Evolutionary conservation across 306 rosid genomes (phyloP).

Genomic region (Datisca glomerata): DNA sequence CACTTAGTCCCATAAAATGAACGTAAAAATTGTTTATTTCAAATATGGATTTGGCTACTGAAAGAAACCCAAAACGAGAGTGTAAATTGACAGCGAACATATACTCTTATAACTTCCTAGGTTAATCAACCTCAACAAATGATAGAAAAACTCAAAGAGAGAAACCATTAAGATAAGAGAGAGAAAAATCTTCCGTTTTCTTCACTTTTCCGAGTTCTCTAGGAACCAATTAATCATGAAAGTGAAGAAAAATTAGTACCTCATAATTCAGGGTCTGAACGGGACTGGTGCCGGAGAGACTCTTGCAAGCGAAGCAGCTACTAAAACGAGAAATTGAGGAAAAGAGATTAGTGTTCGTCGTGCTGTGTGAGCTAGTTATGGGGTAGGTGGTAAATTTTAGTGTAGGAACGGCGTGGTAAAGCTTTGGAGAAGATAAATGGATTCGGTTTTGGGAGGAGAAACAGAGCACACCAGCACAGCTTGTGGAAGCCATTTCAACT

Average conservation of each 20-base stretch:
- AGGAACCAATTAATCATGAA: slow-evolving; percentile 6
- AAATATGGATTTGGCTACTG: too few relatives aligned
- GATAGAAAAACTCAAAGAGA: not conserved
- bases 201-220: not conserved
- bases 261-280: slow-evolving; percentile 41
- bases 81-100: not conserved
- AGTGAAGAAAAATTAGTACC: slow-evolving; percentile 27
- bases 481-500: slow-evolving; percentile 10
- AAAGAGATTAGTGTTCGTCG: slow-evolving; percentile 3
- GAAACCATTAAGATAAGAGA: not conserved
- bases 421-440: slow-evolving; percentile 17
- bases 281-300: slow-evolving; percentile 40
- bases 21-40: too few relatives aligned
- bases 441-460: slow-evolving; percentile 22
- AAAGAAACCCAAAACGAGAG: not conserved
- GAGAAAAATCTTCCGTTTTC: not conserved
- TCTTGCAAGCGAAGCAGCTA: slow-evolving; percentile 21
- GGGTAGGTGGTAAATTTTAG: slow-evolving; percentile 13
- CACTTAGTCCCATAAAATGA: too few relatives aligned
- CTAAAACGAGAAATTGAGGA: slow-evolving; percentile 9
- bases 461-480: slow-evolving; percentile 8
- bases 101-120: not conserved
- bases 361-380: not conserved
- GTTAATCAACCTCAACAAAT: not conserved
- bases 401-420: slow-evolving; percentile 3